A percentile compares a stretch with the other conserved stretches of the same genome.
These are phyloP conservation scores for Lepidopterella palustris DNA, from an alignment of 495 filamentous ascomycete species.

Conservation along the genomic window DNA sequence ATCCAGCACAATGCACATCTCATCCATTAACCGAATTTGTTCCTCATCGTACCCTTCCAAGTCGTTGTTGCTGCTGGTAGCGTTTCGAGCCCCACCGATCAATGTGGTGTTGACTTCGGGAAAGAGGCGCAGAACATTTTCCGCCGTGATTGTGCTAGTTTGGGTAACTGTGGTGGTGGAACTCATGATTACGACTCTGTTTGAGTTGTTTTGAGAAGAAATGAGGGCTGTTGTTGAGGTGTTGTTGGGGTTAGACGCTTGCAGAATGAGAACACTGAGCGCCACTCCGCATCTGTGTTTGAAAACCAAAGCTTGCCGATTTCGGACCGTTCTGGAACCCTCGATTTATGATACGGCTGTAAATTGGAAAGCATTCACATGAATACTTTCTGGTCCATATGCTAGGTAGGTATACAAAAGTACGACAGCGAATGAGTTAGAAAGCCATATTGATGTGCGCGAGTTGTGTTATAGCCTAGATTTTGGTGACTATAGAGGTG, in stretches of 20 bases:
- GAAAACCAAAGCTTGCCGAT: too few relatives aligned
- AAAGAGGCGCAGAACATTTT: slow-evolving; percentile 82
- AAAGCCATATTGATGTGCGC: background rate
- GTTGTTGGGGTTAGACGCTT: too few relatives aligned
- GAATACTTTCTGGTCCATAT: too few relatives aligned
- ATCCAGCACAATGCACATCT: slow-evolving; percentile 96
- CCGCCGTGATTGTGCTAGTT: slow-evolving; percentile 62
- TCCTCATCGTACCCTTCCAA: slow-evolving; percentile 90
- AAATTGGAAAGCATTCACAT: too few relatives aligned
- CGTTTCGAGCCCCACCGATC: slow-evolving; percentile 36
- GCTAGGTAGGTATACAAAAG: background rate
- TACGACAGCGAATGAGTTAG: background rate
- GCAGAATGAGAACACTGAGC: too few relatives aligned
- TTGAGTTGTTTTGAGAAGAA: background rate
- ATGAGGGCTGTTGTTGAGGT: background rate
- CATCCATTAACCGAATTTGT: slow-evolving; percentile 96
- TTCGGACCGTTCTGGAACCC: too few relatives aligned
- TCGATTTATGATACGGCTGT: too few relatives aligned
- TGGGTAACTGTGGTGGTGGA: slow-evolving; percentile 41
- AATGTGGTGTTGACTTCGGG: slow-evolving; percentile 92
- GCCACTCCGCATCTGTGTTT: too few relatives aligned
- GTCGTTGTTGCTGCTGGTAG: slow-evolving; percentile 41
- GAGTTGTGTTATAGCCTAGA: too few relatives aligned
- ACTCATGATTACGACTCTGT: slow-evolving; percentile 39
- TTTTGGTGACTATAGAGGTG: too few relatives aligned